Evolutionary conservation across 2,329 filamentous ascomycete genomes (phyloP).

Genomic region (Tolypocladium ovalisporum): DNA sequence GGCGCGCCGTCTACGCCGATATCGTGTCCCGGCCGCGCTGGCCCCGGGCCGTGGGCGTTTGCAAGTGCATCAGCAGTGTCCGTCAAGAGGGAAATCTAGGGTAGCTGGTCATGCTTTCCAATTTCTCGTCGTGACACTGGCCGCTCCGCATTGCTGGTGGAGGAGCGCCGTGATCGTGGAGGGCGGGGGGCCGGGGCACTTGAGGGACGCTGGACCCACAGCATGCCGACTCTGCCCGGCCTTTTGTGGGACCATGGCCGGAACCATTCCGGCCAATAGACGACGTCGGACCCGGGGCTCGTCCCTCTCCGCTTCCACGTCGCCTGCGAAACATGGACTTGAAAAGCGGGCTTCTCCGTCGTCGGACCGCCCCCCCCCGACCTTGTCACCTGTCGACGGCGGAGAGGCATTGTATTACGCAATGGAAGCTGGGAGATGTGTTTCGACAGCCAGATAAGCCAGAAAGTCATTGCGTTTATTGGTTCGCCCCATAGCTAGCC

Average conservation of each 20-base stretch:
- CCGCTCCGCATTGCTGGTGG: background rate
- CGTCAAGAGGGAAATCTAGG: background rate
- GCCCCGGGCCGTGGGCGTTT: background rate
- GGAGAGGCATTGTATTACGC: background rate
- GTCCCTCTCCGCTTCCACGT: background rate
- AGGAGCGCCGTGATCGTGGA: background rate
- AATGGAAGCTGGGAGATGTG: background rate
- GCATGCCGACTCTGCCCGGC: conserved; percentile 13
- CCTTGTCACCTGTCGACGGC: background rate
- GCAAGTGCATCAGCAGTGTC: background rate
- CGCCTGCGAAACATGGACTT: background rate
- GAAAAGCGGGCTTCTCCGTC: background rate
- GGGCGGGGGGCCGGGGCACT: conserved; percentile 4
- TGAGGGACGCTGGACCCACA: conserved; percentile 5
- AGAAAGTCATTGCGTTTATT: background rate
- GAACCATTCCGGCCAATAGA: conserved; percentile 21
- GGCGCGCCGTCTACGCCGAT: background rate
- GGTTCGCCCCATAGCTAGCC: background rate
- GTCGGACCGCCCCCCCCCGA: background rate
- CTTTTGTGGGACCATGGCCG: conserved; percentile 16
- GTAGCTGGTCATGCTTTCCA: background rate
- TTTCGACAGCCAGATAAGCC: background rate
- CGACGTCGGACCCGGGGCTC: conserved; percentile 14
- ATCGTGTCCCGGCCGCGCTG: background rate
- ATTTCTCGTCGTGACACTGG: background rate